These are phyloP conservation scores for Sphenostylis stenocarpa DNA, from an alignment of 306 rosid genomes.

Conservation along the genomic window DNA sequence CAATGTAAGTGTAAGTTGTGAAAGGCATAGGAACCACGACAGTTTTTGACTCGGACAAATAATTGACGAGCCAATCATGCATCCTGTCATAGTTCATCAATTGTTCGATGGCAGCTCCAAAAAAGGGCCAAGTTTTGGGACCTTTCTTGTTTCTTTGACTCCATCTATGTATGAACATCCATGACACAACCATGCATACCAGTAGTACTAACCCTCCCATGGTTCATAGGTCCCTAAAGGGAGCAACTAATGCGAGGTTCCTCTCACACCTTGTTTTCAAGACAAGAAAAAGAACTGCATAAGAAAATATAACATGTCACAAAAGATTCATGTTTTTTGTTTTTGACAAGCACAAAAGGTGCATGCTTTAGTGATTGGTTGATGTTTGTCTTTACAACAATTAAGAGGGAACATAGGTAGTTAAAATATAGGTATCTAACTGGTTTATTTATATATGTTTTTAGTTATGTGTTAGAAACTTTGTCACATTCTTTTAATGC, in stretches of 20 bases:
- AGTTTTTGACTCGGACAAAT: slow-evolving; percentile 59
- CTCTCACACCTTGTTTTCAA: slow-evolving; percentile 36
- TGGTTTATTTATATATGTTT: neutral
- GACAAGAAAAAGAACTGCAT: neutral
- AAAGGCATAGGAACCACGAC: slow-evolving; percentile 91
- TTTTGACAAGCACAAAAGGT: neutral
- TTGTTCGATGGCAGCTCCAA: slow-evolving; percentile 88
- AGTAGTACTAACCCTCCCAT: slow-evolving; percentile 44
- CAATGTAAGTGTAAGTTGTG: slow-evolving; percentile 85
- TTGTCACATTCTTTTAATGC: slow-evolving; percentile 45
- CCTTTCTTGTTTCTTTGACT: slow-evolving; percentile 67
- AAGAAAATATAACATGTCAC: neutral
- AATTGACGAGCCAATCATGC: slow-evolving; percentile 86
- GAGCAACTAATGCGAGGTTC: slow-evolving; percentile 3
- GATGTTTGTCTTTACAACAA: slow-evolving; percentile 38
- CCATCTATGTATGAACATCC: slow-evolving; percentile 73
- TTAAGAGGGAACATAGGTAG: slow-evolving; percentile 3
- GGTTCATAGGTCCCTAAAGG: slow-evolving; percentile 25
- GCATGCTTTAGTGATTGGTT: slow-evolving; percentile 30
- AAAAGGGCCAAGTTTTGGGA: slow-evolving; percentile 88
- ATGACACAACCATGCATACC: slow-evolving; percentile 48
- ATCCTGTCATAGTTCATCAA: slow-evolving; percentile 68
- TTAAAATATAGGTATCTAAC: slow-evolving; percentile 31
- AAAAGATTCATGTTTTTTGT: neutral
- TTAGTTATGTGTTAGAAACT: slow-evolving; percentile 3